Evolutionary conservation across 768 basidiomycete genomes (phyloP).

Genomic region (Rickenella mellea): DNA sequence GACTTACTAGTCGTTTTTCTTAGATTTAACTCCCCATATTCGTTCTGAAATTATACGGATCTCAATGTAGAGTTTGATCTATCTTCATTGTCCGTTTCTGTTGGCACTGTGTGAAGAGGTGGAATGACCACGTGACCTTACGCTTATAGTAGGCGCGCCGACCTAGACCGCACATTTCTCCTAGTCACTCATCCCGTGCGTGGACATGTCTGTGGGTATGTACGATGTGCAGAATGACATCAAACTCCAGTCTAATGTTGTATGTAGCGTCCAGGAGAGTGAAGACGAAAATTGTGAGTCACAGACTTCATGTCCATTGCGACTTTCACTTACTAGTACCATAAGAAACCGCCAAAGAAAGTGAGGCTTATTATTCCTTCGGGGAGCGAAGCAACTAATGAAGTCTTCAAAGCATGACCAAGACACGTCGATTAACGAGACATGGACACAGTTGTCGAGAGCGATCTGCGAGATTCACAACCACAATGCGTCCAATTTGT

Average conservation of each 20-base stretch:
- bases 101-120: too few relatives aligned
- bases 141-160: too few relatives aligned
- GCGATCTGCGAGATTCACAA: slow-evolving; percentile 94
- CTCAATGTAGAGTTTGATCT: too few relatives aligned
- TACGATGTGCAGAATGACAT: not conserved
- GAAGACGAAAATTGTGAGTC: slow-evolving; percentile 35
- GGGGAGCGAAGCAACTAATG: slow-evolving; percentile 1
- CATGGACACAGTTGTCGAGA: slow-evolving; percentile 68
- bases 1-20: too few relatives aligned
- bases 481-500: slow-evolving; percentile 82
- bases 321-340: slow-evolving; percentile 14
- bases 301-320: too few relatives aligned
- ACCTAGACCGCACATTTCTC: not conserved
- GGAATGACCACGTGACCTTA: too few relatives aligned
- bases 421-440: slow-evolving; percentile 71
- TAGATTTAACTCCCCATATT: too few relatives aligned
- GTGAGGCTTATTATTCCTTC: slow-evolving; percentile 17
- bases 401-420: slow-evolving; percentile 48
- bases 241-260: slow-evolving; percentile 1
- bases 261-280: slow-evolving; percentile 14
- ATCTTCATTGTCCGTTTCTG: too few relatives aligned
- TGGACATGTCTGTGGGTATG: slow-evolving; percentile 21
- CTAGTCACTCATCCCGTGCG: too few relatives aligned
- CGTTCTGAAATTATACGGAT: too few relatives aligned
- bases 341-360: slow-evolving; percentile 35